Conservation (phyloP, 2,329 filamentous ascomycete species). For the Mycosphaerella arachidis region DNA sequence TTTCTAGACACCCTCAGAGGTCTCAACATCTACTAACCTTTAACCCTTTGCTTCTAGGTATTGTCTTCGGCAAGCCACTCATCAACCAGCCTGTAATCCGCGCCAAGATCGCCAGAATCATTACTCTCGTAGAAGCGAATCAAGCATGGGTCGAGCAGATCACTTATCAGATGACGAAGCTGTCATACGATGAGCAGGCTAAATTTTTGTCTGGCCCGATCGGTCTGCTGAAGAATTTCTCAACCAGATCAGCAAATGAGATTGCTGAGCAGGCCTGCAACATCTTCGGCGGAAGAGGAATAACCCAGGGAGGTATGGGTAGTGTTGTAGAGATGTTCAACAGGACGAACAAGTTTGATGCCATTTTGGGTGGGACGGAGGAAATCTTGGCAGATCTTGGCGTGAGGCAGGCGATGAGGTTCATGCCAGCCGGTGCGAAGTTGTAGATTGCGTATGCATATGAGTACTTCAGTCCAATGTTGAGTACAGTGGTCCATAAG, state of each 20-base stretch:
- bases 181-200: conserved; percentile 73
- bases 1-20: no score
- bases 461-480: neutral
- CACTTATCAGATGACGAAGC: conserved; percentile 82
- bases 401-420: conserved; percentile 76
- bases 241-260: conserved; percentile 73
- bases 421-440: conserved; percentile 55
- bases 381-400: conserved; percentile 78
- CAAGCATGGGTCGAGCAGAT: conserved; percentile 82
- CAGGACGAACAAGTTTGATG: conserved; percentile 70
- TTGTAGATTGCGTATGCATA: conserved; percentile 9
- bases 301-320: conserved; percentile 82
- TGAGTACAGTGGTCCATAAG: neutral
- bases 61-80: conserved; percentile 77
- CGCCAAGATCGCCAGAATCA: conserved; percentile 70
- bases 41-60: conserved; percentile 52
- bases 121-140: conserved; percentile 72
- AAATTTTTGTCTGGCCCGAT: conserved; percentile 75
- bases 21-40: no score
- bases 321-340: conserved; percentile 79
- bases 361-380: conserved; percentile 69
- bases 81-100: conserved; percentile 57
- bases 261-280: conserved; percentile 79
- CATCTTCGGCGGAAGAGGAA: conserved; percentile 76
- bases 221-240: conserved; percentile 73